phyloP scores from a whole-genome alignment of 192 early-diverging fungal genomes.

The Funneliformis geosporum region DNA sequence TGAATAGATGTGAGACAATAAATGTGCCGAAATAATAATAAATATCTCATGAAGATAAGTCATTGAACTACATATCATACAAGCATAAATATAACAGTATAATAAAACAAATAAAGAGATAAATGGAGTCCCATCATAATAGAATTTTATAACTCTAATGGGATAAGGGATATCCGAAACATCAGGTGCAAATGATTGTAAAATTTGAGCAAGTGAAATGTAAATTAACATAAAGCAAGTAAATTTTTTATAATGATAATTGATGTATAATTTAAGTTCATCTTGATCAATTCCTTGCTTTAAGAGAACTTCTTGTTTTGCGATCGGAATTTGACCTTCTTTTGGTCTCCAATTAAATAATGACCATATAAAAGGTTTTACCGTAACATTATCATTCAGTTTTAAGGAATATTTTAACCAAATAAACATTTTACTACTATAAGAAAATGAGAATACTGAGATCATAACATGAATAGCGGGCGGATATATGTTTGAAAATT shows the following conservation, averaged over 20 bases:
- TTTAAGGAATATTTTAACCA: neutral
- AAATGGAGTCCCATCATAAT: neutral
- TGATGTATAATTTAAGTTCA: neutral
- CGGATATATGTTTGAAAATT: neutral
- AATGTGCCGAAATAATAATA: neutral
- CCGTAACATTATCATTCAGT: neutral
- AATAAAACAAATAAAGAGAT: conserved; percentile 1
- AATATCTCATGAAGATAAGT: neutral
- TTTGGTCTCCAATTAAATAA: neutral
- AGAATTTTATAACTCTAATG: neutral
- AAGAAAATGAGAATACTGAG: neutral
- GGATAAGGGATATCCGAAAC: neutral
- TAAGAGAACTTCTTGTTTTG: neutral
- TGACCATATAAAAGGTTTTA: neutral
- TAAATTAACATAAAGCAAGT: neutral
- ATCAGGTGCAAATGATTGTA: neutral
- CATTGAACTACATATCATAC: neutral
- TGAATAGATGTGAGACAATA: neutral
- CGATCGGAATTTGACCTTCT: neutral
- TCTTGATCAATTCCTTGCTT: neutral
- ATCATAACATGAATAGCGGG: neutral
- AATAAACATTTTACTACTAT: neutral
- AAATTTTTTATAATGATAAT: neutral
- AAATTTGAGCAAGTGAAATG: neutral
- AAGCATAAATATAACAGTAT: conserved; percentile 1